Conservation (phyloP, 2,329 filamentous ascomycete species). For the Aspergillus ustus region DNA sequence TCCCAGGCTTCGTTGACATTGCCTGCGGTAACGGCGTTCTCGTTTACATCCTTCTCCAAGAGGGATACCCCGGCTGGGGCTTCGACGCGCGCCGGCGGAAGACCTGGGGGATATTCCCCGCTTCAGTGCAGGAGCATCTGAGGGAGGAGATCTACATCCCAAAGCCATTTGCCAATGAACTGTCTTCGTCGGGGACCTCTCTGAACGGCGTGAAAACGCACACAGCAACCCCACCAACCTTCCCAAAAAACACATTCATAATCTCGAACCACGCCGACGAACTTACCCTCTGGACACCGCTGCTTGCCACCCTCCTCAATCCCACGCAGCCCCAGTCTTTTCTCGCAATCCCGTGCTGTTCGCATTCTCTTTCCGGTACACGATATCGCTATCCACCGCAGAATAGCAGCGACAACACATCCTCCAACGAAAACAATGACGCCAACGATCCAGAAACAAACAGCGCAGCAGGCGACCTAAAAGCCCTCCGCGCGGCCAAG, state of each 20-base stretch:
- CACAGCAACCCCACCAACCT: slow-evolving; percentile 70
- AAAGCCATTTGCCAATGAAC: slow-evolving; percentile 45
- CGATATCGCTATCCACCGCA: slow-evolving; percentile 62
- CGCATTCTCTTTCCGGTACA: slow-evolving; percentile 79
- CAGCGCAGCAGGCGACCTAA: slow-evolving; percentile 44
- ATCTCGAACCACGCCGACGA: slow-evolving; percentile 98
- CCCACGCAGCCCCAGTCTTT: slow-evolving; percentile 72
- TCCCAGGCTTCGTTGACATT: slow-evolving; percentile 93
- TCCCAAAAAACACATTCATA: slow-evolving; percentile 79
- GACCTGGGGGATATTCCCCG: slow-evolving; percentile 77
- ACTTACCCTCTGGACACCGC: slow-evolving; percentile 91
- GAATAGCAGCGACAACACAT: background rate
- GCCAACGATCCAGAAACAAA: background rate
- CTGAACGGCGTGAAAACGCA: slow-evolving; percentile 30
- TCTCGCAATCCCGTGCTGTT: slow-evolving; percentile 94
- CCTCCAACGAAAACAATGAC: slow-evolving; percentile 28
- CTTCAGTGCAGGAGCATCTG: slow-evolving; percentile 53
- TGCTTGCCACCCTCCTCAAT: slow-evolving; percentile 70
- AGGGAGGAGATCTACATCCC: slow-evolving; percentile 67
- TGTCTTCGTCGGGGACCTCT: slow-evolving; percentile 15
- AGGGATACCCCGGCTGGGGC: slow-evolving; percentile 85
- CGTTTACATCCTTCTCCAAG: slow-evolving; percentile 76
- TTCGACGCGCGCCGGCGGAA: slow-evolving; percentile 88
- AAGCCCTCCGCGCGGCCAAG: slow-evolving; percentile 43
- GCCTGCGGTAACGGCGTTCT: slow-evolving; percentile 94